These are phyloP conservation scores for Fusarium denticulatum DNA, from an alignment of 2,329 filamentous ascomycete genomes.

Conservation along the genomic window DNA sequence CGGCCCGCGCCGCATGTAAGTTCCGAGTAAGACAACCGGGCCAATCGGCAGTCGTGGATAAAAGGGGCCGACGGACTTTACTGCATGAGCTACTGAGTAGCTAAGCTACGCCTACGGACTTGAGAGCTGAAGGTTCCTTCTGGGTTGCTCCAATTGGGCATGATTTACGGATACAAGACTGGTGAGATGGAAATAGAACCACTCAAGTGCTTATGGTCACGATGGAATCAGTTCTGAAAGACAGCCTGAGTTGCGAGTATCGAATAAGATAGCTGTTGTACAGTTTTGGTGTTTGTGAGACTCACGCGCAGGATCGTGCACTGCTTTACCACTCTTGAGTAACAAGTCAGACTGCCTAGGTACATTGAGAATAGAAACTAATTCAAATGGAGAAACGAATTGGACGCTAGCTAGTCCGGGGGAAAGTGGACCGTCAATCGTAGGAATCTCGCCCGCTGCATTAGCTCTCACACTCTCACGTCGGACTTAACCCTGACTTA, in stretches of 20 bases:
- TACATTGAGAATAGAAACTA: rapidly evolving
- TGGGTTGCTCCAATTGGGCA: not conserved
- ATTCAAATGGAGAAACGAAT: not conserved
- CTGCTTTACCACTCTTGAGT: not conserved
- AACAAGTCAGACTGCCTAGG: not conserved
- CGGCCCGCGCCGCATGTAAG: not conserved
- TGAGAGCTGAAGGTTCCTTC: rapidly evolving
- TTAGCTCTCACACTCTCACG: not conserved
- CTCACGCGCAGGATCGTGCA: not conserved
- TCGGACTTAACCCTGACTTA: not conserved
- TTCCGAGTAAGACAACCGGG: not conserved
- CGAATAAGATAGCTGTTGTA: not conserved
- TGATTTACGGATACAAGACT: not conserved
- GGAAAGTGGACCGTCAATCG: not conserved
- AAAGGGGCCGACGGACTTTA: not conserved
- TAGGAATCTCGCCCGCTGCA: not conserved
- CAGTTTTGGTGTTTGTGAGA: not conserved
- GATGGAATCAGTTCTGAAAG: not conserved
- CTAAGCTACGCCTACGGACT: not conserved
- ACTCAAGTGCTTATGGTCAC: not conserved
- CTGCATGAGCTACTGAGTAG: not conserved
- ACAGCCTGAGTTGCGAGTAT: rapidly evolving
- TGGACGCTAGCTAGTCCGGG: not conserved
- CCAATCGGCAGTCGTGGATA: not conserved
- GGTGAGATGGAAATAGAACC: too few relatives aligned